Evolutionary conservation across 495 filamentous ascomycete genomes (phyloP), one percentile per base, ranked within the genome.

Genomic region (Hypoxylon fuscum): DNA sequence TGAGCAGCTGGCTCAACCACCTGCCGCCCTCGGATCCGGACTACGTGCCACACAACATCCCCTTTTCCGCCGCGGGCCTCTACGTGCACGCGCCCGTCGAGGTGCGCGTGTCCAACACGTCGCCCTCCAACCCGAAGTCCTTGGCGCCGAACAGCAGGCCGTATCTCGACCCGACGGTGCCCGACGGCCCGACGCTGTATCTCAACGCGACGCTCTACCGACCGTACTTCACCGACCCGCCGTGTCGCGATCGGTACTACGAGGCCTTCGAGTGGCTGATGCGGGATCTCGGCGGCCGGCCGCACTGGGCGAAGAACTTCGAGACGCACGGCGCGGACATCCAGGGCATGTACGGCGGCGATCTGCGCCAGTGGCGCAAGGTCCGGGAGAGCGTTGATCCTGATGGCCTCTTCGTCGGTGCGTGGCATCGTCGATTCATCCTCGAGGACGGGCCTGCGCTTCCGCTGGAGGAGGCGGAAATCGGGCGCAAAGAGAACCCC

Each of bases 251-350:
- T 17, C 83, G 92, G 23, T 98, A 96, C 75, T 98, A 97, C 72
- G 80, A 91, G 71, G 95, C 91, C 1, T 97, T 98, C 59, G 95
- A 98, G 79, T 95, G 87, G 80, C 86, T 98, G 43, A 98, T 98
- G 95, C 87, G 87, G 29, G 90, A 97, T 47, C 76, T 96, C 53
- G 91, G 90, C 51, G 95, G 91, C n/a, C 81, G 83, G 43, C 95
- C 95, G 27, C 95, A 98, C 74, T 98, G 95, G 93, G 95, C 96
- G 5, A 98, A 98, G 82, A 97, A 96, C 68, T 98, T 96, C 74
- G 77, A 79, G 22, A 82, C 84, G 12, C 75, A 77, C 1, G 79
- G 81, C 7, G 78, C 81, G 32, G 85, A 90, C 37, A 78, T 91
- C 22, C 72, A 75, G 47, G 43, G 57, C 5, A 83, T 85, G 77